Evolutionary conservation across 805 yeast genomes (phyloP), one percentile per base, ranked within the genome.

Genomic region (Komagataella populi): DNA sequence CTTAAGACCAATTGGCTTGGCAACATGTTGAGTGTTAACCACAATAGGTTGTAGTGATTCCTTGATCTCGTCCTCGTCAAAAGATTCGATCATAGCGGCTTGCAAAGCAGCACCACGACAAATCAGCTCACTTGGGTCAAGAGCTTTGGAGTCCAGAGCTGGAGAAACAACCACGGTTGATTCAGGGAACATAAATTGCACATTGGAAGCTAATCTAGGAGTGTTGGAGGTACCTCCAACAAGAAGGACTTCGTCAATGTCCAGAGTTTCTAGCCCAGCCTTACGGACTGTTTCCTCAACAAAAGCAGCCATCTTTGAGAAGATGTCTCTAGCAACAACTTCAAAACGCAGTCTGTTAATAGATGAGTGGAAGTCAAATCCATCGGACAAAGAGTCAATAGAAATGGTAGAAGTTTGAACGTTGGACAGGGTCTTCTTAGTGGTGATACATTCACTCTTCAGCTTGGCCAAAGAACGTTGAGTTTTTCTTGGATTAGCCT

Each of bases 51-150:
- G 85, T 59, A 82, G 72, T 53, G 93, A 83, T 70, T 88, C 95
- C 48, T 75, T 71, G 60, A 83, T 73, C 69, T 88, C 93, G 55
- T 86, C 95, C 50, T 78, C 88, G 62, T 84, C 93, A 61, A 87
- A 95, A 53, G 80, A 73, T 61, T 84, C 91, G 56, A 84, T 72
- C 61, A 91, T 74, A 44, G 95, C 81, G 50, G 96, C 99, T 76
- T 93, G 98, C 65, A 91, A 77, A 56, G 98, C 96, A 53, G 96
- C 95, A 70, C 99, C 99, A 63, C 95, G 83, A 57, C 95, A 83
- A 57, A 84, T 74, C 62, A 89, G 76, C 73, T 93, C 98, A 63
- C 87, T 83, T 54, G 99, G 97, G 70, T 87, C 80, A 55, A 82
- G 65, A 52, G 93, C 86, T 70, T 87, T 88, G 55, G 85, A 59